These are phyloP conservation scores for Hyaloscypha hepaticicola DNA, from an alignment of 495 filamentous ascomycete species.

Conservation along the genomic window DNA sequence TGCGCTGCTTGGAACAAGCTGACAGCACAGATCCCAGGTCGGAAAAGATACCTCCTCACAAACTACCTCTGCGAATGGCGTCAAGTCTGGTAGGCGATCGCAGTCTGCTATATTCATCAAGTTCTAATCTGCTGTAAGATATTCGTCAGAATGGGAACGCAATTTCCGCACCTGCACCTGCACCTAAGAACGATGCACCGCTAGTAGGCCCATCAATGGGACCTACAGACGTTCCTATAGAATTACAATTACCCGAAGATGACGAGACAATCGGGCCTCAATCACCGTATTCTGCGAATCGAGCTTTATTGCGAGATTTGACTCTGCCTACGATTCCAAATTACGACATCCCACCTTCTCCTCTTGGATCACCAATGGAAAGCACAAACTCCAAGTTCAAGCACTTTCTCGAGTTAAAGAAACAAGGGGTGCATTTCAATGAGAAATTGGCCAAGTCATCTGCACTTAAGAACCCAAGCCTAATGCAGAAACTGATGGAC, in stretches of 20 bases:
- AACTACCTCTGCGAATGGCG: slow-evolving; percentile 1
- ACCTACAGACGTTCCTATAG: slow-evolving; percentile 25
- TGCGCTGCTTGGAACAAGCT: slow-evolving; percentile 1
- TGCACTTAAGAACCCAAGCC: slow-evolving; percentile 76
- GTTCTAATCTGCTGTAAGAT: background rate
- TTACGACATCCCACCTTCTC: slow-evolving; percentile 80
- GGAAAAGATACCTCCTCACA: background rate
- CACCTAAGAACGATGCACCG: slow-evolving; percentile 39
- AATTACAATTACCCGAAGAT: slow-evolving; percentile 21
- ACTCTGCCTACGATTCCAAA: slow-evolving; percentile 82
- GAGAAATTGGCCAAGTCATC: slow-evolving; percentile 67
- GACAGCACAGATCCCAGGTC: slow-evolving; percentile 22
- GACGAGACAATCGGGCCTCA: slow-evolving; percentile 40
- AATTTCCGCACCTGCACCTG: background rate
- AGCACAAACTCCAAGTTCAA: slow-evolving; percentile 70
- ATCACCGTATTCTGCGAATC: slow-evolving; percentile 69
- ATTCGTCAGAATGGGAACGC: background rate
- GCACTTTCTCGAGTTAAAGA: slow-evolving; percentile 83
- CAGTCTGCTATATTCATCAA: background rate
- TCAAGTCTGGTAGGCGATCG: slow-evolving; percentile 11
- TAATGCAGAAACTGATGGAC: slow-evolving; percentile 74
- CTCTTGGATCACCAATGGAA: slow-evolving; percentile 66
- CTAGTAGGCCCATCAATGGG: slow-evolving; percentile 42
- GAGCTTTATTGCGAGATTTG: slow-evolving; percentile 69
- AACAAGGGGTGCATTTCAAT: slow-evolving; percentile 88